Evolutionary conservation across 2,329 filamentous ascomycete species (phyloP), one percentile per base, ranked within the genome.

Genomic region (Xylaria sp.): DNA sequence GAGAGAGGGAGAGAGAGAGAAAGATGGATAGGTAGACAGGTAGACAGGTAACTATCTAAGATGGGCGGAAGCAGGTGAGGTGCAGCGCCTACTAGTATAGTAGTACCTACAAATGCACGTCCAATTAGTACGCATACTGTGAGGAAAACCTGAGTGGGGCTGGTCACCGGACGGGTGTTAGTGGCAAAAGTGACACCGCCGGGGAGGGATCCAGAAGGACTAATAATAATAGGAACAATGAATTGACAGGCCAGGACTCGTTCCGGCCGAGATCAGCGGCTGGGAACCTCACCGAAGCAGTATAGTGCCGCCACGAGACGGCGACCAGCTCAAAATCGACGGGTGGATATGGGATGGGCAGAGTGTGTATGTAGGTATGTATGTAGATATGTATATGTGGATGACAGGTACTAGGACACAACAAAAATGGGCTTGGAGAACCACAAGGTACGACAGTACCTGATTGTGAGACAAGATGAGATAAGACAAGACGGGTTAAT

Each of bases 141-240:
- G 36, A 32, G 45, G 51, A 62, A 67, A 64, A 68, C 39, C 65
- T 70, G 61, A 70, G 71, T 73, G 71, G 71, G 71, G 69, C 71
- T 57, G 69, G 71, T 72, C 71, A 72, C 69, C 69, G 67, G 71
- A 72, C 65, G 70, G 69, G 71, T 70, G 65, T 70, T 73, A 73
- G 71, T 73, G 70, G 71, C 69, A 65, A 73, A 71, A 71, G 69
- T 67, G 69, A 70, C 71, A 70, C 65, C 71, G 67, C 69, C 69
- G 64, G 55, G 53, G 69, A 66, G 60, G 57, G 65, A 60, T 64
- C 68, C 62, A 69, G 63, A 68, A 55, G 66, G 66, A 61, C 61
- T 67, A 70, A 67, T 61, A 65, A 64, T 61, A 67, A 69, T 62
- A 66, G 57, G 53, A 61, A 72, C 68, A 63, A 68, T 69, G 68